Evolutionary conservation across 2,329 filamentous ascomycete species (phyloP), one percentile per base, ranked within the genome.

Genomic region (Didymella sp.): DNA sequence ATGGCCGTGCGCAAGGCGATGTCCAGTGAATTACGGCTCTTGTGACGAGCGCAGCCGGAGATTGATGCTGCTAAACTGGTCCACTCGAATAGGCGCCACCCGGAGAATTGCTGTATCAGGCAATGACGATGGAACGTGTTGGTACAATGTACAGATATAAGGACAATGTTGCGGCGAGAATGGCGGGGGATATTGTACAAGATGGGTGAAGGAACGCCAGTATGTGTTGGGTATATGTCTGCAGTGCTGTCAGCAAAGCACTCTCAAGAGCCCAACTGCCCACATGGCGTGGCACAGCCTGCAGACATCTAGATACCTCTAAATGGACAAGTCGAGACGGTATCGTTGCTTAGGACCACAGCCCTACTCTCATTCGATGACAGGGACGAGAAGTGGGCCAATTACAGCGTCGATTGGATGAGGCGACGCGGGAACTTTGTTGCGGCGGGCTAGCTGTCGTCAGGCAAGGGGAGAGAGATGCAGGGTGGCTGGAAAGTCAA

Each of bases 361-460:
- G 63, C 59, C 51, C 51, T 56, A 30, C 62, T 72, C 71, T 68
- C 65, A 76, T 76, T 75, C 71, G 73, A 70, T 66, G 59, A 49
- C 56, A 40, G 59, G 61, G 49, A 55, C 48, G 52, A 47, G 33
- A 51, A 43, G 24, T 58, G 68, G 65, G 67, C 74, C 73, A 76
- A 76, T 76, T 61, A 68, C 59, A 68, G 66, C 51, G 64, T 60
- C 51, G 58, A 61, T 46, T 45, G 59, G 67, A 56, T 67, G 69
- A 70, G 70, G 70, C 73, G 64, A 69, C 59, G 63, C 71, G 64
- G 64, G 66, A 66, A 62, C 60, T 63, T 61, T 58, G 52, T 64
- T 68, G 63, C 66, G 68, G 58, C 60, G 56, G 66, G 67, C 70
- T 73, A 74, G 63, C 66, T 73, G 65, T 68, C 69, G 69, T 74